phyloP scores from a whole-genome alignment of 2,329 filamentous ascomycete species.

The Aureobasidium sp. region DNA sequence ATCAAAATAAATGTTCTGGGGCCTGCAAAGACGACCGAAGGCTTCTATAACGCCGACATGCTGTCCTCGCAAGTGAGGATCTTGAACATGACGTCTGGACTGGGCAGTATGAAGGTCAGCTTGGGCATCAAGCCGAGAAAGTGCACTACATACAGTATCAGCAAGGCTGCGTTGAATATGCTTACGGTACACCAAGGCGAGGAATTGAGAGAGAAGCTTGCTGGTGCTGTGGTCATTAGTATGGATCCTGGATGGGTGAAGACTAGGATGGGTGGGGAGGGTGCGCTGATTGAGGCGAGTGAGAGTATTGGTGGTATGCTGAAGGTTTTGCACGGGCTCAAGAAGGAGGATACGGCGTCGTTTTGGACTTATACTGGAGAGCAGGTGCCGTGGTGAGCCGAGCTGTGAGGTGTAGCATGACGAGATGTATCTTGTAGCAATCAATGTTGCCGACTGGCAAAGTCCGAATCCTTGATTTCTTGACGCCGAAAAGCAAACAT shows the following conservation, averaged over 20 bases:
- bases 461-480: no score
- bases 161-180: slow-evolving; percentile 41
- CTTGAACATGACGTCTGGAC: slow-evolving; percentile 31
- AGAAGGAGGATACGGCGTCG: slow-evolving; percentile 31
- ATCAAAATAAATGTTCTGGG: slow-evolving; percentile 43
- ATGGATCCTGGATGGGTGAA: slow-evolving; percentile 41
- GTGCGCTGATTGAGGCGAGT: slow-evolving; percentile 32
- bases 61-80: slow-evolving; percentile 28
- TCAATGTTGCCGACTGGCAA: not conserved
- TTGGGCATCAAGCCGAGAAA: slow-evolving; percentile 26
- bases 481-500: no score
- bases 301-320: slow-evolving; percentile 35
- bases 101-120: slow-evolving; percentile 29
- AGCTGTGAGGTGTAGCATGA: not conserved
- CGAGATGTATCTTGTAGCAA: not conserved
- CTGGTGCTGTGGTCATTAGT: slow-evolving; percentile 29
- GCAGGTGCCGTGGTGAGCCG: slow-evolving; percentile 29
- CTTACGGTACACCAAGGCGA: slow-evolving; percentile 37
- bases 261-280: slow-evolving; percentile 37
- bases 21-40: slow-evolving; percentile 40
- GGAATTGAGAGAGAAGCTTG: slow-evolving; percentile 30
- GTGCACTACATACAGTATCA: slow-evolving; percentile 36
- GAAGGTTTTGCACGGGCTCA: slow-evolving; percentile 29
- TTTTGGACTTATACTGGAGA: slow-evolving; percentile 33
- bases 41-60: slow-evolving; percentile 25